Conservation (phyloP, 805 yeast genomes). For the Cyberlindnera sargentensis region DNA sequence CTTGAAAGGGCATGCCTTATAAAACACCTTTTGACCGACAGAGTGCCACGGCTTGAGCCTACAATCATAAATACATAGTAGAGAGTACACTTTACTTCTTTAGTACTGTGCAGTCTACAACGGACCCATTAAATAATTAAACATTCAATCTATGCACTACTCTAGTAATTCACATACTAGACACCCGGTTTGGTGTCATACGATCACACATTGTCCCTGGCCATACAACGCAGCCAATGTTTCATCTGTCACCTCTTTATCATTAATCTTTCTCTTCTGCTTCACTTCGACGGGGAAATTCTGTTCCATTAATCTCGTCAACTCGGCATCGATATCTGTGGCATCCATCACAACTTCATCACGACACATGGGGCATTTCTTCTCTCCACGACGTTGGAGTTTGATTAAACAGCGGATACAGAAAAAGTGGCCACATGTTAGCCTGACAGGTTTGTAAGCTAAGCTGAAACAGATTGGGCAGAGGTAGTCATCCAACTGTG, state of each 20-base stretch:
- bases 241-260: slow-evolving; percentile 38
- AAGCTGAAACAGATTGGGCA: slow-evolving; percentile 69
- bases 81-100: too few relatives aligned
- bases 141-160: too few relatives aligned
- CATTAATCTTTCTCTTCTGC: slow-evolving; percentile 50
- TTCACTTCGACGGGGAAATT: slow-evolving; percentile 66
- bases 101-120: too few relatives aligned
- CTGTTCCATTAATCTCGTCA: slow-evolving; percentile 44
- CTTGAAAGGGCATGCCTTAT: too few relatives aligned
- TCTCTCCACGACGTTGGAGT: slow-evolving; percentile 49
- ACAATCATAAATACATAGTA: too few relatives aligned
- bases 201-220: slow-evolving; percentile 9
- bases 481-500: slow-evolving; percentile 69
- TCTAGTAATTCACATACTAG: background rate
- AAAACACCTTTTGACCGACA: too few relatives aligned
- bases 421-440: slow-evolving; percentile 60
- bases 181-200: slow-evolving; percentile 1
- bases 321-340: slow-evolving; percentile 50
- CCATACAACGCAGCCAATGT: slow-evolving; percentile 24
- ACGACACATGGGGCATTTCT: slow-evolving; percentile 62
- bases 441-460: slow-evolving; percentile 65
- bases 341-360: slow-evolving; percentile 48
- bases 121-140: too few relatives aligned
- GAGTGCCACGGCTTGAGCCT: too few relatives aligned
- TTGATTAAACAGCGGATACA: slow-evolving; percentile 70